Conservation (phyloP, 129 eudicot genomes). For the Artemisia tridentata region DNA sequence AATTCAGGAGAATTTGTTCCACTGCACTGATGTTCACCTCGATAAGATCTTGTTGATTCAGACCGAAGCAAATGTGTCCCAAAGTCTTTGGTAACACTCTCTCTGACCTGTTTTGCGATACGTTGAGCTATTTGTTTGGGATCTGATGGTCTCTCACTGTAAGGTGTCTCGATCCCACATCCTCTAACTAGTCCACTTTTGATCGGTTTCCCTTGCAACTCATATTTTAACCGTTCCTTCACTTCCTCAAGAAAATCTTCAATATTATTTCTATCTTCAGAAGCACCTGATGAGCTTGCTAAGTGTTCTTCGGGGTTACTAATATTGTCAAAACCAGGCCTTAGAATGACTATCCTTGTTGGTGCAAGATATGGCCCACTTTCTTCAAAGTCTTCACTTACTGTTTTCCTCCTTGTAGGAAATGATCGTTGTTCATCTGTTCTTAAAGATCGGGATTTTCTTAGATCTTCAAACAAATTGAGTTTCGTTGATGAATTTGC, state of each 20-base stretch:
- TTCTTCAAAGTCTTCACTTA: slow-evolving; percentile 41
- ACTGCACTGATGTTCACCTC: slow-evolving; percentile 57
- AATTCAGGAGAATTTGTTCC: slow-evolving; percentile 73
- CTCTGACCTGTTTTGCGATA: slow-evolving; percentile 65
- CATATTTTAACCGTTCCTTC: slow-evolving; percentile 70
- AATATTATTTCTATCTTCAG: slow-evolving; percentile 71
- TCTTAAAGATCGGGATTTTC: slow-evolving; percentile 25
- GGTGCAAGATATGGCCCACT: slow-evolving; percentile 44
- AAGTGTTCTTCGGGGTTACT: slow-evolving; percentile 56
- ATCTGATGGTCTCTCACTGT: slow-evolving; percentile 60
- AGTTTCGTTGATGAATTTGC: slow-evolving; percentile 38
- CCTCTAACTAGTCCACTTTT: slow-evolving; percentile 56
- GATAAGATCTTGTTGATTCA: slow-evolving; percentile 74
- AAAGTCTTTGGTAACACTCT: slow-evolving; percentile 57
- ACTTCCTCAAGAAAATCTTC: slow-evolving; percentile 98
- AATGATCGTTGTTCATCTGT: slow-evolving; percentile 27
- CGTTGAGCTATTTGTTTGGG: slow-evolving; percentile 67
- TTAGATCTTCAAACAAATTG: slow-evolving; percentile 33
- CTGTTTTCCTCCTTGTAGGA: slow-evolving; percentile 31
- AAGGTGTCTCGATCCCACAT: slow-evolving; percentile 88
- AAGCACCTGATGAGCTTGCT: slow-evolving; percentile 61
- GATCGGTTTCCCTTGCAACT: slow-evolving; percentile 60
- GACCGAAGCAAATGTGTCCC: slow-evolving; percentile 66
- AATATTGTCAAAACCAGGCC: slow-evolving; percentile 69
- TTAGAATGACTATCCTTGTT: slow-evolving; percentile 67